A percentile compares a stretch with the other conserved stretches of the same genome.
These are phyloP conservation scores for Mycena filopes DNA, from an alignment of 768 basidiomycete genomes.

Conservation along the genomic window DNA sequence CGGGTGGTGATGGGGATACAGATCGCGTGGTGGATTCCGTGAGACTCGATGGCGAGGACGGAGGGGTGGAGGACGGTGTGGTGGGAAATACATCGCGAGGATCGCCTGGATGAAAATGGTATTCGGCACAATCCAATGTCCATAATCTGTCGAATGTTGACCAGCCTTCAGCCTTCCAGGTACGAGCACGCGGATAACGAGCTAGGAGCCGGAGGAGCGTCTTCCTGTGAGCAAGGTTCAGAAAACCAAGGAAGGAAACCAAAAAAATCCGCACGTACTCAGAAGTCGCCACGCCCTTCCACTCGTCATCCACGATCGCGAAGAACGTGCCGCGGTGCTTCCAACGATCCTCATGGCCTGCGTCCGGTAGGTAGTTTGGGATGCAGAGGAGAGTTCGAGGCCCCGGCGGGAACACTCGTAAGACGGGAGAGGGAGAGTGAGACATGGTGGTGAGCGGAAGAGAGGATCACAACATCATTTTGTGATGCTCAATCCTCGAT, in stretches of 20 bases:
- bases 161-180: not conserved
- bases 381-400: not conserved
- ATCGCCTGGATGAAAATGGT: not conserved
- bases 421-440: not conserved
- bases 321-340: not conserved
- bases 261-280: not conserved
- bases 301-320: not conserved
- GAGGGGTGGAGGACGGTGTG: not conserved
- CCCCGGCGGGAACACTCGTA: not conserved
- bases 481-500: too few relatives aligned
- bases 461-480: not conserved
- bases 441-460: too few relatives aligned
- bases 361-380: not conserved
- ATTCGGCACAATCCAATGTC: not conserved
- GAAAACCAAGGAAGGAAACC: not conserved
- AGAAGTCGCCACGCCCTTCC: not conserved
- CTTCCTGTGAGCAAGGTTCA: not conserved
- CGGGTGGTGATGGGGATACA: not conserved
- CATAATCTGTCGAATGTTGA: not conserved
- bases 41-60: not conserved
- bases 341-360: not conserved
- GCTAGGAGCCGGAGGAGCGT: not conserved
- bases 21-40: not conserved
- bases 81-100: not conserved
- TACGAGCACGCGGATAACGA: not conserved